phyloP scores from a whole-genome alignment of 2,329 filamentous ascomycete species.

The Aureobasidium melanogenum region DNA sequence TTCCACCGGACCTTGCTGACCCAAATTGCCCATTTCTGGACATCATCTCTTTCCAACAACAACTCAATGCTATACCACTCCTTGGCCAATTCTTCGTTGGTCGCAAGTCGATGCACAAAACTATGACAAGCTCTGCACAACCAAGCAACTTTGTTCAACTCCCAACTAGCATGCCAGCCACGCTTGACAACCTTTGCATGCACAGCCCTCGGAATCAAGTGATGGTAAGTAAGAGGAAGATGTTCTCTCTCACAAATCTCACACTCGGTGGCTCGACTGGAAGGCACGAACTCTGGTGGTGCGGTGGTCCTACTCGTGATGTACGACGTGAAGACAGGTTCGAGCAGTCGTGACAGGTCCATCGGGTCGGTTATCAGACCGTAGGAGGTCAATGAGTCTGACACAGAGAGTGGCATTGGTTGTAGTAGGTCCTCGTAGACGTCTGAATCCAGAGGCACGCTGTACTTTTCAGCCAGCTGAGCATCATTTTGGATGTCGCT shows the following conservation, averaged over 20 bases:
- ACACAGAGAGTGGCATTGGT: conserved; percentile 49
- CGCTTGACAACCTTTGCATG: conserved; percentile 69
- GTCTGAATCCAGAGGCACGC: conserved; percentile 38
- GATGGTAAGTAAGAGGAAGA: conserved; percentile 73
- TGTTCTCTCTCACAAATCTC: conserved; percentile 70
- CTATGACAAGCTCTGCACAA: conserved; percentile 75
- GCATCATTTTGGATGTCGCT: conserved; percentile 42
- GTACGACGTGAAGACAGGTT: conserved; percentile 56
- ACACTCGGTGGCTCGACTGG: conserved; percentile 45
- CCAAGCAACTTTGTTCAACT: conserved; percentile 75
- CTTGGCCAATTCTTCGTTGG: conserved; percentile 68
- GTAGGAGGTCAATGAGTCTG: conserved; percentile 62
- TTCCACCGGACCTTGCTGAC: conserved; percentile 69
- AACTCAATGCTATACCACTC: conserved; percentile 65
- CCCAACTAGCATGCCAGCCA: conserved; percentile 68
- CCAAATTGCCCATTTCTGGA: conserved; percentile 63
- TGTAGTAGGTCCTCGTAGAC: conserved; percentile 40
- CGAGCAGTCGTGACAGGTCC: conserved; percentile 47
- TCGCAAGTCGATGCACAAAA: conserved; percentile 67
- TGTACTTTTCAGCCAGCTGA: conserved; percentile 46
- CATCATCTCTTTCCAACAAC: conserved; percentile 61
- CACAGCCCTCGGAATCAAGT: conserved; percentile 70
- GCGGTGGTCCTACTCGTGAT: conserved; percentile 48
- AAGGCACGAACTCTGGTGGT: conserved; percentile 52
- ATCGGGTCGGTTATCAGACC: conserved; percentile 45